A percentile compares a stretch with the other conserved stretches of the same genome.
phyloP scores from a whole-genome alignment of 2,329 filamentous ascomycete species.

The Colletotrichum lupini region DNA sequence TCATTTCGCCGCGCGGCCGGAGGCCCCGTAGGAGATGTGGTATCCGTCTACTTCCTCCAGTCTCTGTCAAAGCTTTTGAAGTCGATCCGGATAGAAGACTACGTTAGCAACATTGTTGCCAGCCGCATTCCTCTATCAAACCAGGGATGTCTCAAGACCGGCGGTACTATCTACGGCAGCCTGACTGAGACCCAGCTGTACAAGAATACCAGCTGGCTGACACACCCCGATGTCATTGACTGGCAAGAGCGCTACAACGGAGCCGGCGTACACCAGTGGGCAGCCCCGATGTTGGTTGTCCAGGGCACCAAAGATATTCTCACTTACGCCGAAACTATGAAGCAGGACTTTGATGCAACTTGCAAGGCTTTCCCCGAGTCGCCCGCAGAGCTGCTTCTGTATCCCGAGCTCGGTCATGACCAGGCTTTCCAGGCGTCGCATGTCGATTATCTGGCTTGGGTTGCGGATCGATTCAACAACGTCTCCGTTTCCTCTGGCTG shows the following conservation, averaged over 20 bases:
- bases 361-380: constrained; percentile 1
- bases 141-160: constrained; percentile 31
- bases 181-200: constrained; percentile 5
- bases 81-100: constrained; percentile 33
- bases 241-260: constrained; percentile 34
- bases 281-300: constrained; percentile 38
- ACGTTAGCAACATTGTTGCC: constrained; percentile 23
- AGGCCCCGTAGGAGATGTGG: constrained; percentile 19
- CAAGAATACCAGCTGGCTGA: constrained; percentile 33
- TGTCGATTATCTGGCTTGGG: constrained; percentile 20
- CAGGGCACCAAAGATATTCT: constrained; percentile 37
- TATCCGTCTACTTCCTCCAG: constrained; percentile 37
- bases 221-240: neutral
- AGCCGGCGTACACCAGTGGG: constrained; percentile 35
- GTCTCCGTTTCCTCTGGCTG: neutral
- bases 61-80: constrained; percentile 34
- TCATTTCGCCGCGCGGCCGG: constrained; percentile 20
- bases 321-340: constrained; percentile 21
- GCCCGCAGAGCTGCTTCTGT: constrained; percentile 1
- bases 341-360: neutral
- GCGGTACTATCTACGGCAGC: neutral
- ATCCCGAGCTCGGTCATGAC: constrained; percentile 14
- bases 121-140: neutral
- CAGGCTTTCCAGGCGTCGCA: constrained; percentile 11
- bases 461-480: constrained; percentile 24